Evolutionary conservation across 1,139 yeast species (phyloP).

Genomic region (Nakaseomyces sp.): DNA sequence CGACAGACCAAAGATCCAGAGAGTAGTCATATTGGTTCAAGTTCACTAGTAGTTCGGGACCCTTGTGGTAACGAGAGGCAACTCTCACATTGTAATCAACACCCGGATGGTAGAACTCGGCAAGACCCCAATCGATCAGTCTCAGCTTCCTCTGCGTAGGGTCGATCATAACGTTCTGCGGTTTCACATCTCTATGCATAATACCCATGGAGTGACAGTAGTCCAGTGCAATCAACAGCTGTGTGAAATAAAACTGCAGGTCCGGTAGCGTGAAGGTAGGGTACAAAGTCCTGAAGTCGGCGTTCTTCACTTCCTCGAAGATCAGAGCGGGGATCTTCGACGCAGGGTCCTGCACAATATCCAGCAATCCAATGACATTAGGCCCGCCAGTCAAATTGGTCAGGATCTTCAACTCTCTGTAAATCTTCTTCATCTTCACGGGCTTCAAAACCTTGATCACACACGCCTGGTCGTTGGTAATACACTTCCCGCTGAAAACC

Average conservation of each 20-base stretch:
- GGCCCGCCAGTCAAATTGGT: conserved; percentile 73
- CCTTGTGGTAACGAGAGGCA: conserved; percentile 73
- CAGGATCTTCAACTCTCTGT: conserved; percentile 65
- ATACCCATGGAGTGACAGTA: conserved; percentile 78
- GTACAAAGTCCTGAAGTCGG: conserved; percentile 63
- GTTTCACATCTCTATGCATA: conserved; percentile 77
- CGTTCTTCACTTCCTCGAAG: conserved; percentile 62
- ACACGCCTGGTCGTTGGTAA: conserved; percentile 42
- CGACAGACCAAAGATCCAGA: conserved; percentile 73
- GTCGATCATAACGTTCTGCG: conserved; percentile 79
- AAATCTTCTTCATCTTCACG: conserved; percentile 69
- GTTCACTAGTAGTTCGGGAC: conserved; percentile 69
- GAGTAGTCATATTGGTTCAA: conserved; percentile 71
- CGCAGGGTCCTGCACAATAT: conserved; percentile 67
- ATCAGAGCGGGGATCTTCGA: conserved; percentile 68
- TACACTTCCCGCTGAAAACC: conserved; percentile 54
- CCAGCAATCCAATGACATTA: conserved; percentile 56
- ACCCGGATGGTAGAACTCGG: conserved; percentile 73
- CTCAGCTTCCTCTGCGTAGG: conserved; percentile 53
- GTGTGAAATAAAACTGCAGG: conserved; percentile 61
- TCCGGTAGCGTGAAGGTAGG: conserved; percentile 57
- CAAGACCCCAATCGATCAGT: conserved; percentile 78
- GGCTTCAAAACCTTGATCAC: conserved; percentile 74
- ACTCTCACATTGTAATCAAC: conserved; percentile 75
- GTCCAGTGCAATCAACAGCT: conserved; percentile 61